Percentiles rank a stretch among this genome's conserved stretches.
Evolutionary conservation across 352 stramenopile genomes (phyloP).

Genomic region (Ochromonadaceae sp.): DNA sequence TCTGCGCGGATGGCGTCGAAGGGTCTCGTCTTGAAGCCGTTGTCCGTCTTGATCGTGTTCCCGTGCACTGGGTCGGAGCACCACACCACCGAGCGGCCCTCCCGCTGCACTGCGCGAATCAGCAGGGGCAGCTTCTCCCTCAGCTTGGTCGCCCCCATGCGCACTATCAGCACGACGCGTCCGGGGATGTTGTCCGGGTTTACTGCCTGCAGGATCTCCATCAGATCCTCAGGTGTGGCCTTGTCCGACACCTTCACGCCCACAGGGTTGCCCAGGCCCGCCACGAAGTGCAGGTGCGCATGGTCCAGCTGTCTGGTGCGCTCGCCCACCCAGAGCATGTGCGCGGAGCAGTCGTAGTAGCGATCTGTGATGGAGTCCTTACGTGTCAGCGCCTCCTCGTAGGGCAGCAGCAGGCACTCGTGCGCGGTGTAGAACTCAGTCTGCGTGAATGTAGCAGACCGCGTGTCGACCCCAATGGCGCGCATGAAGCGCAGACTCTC

Average conservation of each 20-base stretch:
- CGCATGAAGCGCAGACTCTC: conserved; percentile 91
- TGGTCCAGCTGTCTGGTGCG: conserved; percentile 90
- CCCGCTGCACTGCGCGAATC: conserved; percentile 82
- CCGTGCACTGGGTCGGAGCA: conserved; percentile 87
- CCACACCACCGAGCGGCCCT: conserved; percentile 83
- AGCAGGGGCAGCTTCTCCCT: conserved; percentile 78
- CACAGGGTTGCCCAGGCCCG: conserved; percentile 93
- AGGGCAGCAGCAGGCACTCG: conserved; percentile 90
- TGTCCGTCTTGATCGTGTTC: conserved; percentile 92
- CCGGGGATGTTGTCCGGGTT: conserved; percentile 86
- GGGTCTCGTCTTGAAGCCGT: conserved; percentile 85
- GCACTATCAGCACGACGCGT: conserved; percentile 93
- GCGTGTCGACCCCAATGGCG: conserved; percentile 57
- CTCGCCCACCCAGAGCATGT: conserved; percentile 98
- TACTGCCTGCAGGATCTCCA: conserved; percentile 82
- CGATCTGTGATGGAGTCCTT: conserved; percentile 51
- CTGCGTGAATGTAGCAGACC: conserved; percentile 65
- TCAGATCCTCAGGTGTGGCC: conserved; percentile 79
- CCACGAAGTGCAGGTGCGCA: conserved; percentile 94
- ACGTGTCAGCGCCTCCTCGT: conserved; percentile 92
- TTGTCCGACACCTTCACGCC: conserved; percentile 94
- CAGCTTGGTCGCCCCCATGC: conserved; percentile 86
- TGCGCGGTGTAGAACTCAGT: conserved; percentile 95
- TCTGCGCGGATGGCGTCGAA: conserved; percentile 93
- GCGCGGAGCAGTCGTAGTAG: conserved; percentile 85